A percentile compares a stretch with the other conserved stretches of the same genome.
Conservation (phyloP, 768 basidiomycete genomes). For the Rhodotorula toruloides region DNA sequence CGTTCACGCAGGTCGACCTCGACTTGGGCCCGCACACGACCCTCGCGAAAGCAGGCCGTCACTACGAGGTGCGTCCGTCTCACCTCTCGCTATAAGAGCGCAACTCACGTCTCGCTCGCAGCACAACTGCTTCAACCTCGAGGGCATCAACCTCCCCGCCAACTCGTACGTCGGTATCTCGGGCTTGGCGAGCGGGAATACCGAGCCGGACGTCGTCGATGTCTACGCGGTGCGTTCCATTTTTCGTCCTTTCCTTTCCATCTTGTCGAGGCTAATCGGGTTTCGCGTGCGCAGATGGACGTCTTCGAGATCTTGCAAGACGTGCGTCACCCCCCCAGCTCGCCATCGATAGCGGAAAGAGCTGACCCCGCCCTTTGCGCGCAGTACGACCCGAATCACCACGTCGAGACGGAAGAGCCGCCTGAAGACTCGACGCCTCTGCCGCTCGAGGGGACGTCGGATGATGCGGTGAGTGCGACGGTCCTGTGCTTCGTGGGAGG, state of each 20-base stretch:
- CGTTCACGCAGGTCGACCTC: constrained; percentile 34
- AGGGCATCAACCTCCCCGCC: constrained; percentile 30
- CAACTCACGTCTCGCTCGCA: neutral
- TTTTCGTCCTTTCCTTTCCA: neutral
- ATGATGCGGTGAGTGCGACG: neutral
- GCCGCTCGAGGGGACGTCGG: constrained; percentile 7
- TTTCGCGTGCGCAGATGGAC: constrained; percentile 19
- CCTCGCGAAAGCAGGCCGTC: constrained; percentile 37
- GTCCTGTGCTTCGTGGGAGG: neutral
- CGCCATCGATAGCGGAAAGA: neutral
- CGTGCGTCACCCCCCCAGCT: neutral
- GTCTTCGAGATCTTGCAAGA: constrained; percentile 20
- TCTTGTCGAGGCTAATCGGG: neutral
- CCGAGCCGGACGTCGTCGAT: constrained; percentile 42
- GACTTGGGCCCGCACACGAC: constrained; percentile 43
- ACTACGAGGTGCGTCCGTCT: constrained; percentile 29
- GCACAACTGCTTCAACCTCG: constrained; percentile 42
- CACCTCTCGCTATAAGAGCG: neutral
- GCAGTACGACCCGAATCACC: neutral
- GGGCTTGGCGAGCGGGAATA: constrained; percentile 38
- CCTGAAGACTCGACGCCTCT: neutral
- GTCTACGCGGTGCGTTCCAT: constrained; percentile 38
- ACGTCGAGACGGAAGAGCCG: neutral
- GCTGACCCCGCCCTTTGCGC: neutral
- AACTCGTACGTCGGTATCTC: constrained; percentile 38